Percentiles rank a stretch among this genome's conserved stretches.
Conservation (phyloP, 495 filamentous ascomycete genomes). For the Mycothermus thermophilus region DNA sequence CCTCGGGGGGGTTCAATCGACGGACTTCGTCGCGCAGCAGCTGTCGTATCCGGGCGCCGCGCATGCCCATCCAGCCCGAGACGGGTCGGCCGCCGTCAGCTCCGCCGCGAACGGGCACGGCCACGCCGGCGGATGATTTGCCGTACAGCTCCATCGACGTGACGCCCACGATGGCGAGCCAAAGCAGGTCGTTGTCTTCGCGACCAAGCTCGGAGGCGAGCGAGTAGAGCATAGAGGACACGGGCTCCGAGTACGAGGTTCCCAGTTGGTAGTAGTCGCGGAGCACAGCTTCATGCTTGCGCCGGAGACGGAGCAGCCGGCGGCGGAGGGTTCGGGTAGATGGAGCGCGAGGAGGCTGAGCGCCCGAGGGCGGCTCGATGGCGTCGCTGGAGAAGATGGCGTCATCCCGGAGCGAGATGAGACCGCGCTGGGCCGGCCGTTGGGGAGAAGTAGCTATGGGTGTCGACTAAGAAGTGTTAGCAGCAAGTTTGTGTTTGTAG, state of each 20-base stretch:
- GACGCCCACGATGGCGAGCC: constrained; percentile 86
- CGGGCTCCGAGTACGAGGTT: constrained; percentile 84
- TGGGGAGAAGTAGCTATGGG: constrained; percentile 37
- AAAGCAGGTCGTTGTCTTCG: constrained; percentile 92
- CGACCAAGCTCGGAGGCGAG: constrained; percentile 87
- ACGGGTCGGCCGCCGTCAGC: constrained; percentile 39
- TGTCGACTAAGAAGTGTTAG: constrained; percentile 42
- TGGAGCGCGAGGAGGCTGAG: constrained; percentile 45
- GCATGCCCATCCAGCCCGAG: constrained; percentile 64
- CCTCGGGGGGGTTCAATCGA: constrained; percentile 75
- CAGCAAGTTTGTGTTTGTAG: neutral
- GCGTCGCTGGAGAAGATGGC: constrained; percentile 27
- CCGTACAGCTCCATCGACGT: constrained; percentile 86
- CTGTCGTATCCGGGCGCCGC: constrained; percentile 71
- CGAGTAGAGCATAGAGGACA: constrained; percentile 86
- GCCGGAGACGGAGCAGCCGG: constrained; percentile 34
- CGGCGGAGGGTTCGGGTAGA: constrained; percentile 57
- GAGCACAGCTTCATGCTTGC: constrained; percentile 59
- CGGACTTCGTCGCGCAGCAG: constrained; percentile 87
- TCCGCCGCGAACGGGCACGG: constrained; percentile 49
- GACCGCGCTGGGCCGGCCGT: constrained; percentile 35
- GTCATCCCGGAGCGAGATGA: constrained; percentile 33
- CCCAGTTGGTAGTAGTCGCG: constrained; percentile 72
- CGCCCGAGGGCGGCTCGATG: constrained; percentile 37
- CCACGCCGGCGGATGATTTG: constrained; percentile 64